Evolutionary conservation across 352 stramenopile genomes (phyloP), one percentile per base, ranked within the genome.

Genomic region (Phytophthora syringae): DNA sequence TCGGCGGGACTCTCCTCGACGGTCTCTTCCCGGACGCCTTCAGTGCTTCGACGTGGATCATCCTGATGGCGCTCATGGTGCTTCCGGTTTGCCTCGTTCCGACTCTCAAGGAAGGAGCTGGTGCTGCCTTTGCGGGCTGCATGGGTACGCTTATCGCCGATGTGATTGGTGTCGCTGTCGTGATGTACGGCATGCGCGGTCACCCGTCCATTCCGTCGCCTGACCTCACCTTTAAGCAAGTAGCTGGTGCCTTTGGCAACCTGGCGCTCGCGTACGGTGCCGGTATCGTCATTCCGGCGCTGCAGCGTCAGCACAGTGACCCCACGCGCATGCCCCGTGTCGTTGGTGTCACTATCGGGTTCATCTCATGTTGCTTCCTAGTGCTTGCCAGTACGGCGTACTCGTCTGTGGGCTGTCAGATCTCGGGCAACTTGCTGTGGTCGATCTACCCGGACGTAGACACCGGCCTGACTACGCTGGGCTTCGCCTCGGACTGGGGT

Each of bases 201-300:
- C 76, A 82, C 52, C 59, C 76, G 9, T 63, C 42, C 15, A 28
- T 73, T 1, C 64, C 63, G 1, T 58, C 45, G 5, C 77, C 79
- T 4, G 63, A 84, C n/a, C 30, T 86, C 20, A 57, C 20, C n/a
- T 79, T 87, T 52, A 64, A 80, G 39, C 71, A 86, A 67, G 67
- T 87, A 10, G 57, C 67, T 30, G 69, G 72, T 15, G 67, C 68
- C 10, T 87, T 87, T 27, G 79, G 77, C 18, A 88, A 82, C 63
- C 61, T 88, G 37, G 60, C 77, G n/a, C 67, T 88, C n/a, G 77
- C 77, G 2, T 88, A 88, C 28, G 72, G 63, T 22, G 77, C 79
- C 20, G 77, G 71, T 22, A 75, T 86, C 37, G 64, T 86, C 30
- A 79, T 86, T 50, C 77, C 77, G 21, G 53, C 62, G 1, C 66